Evolutionary conservation across 2,329 filamentous ascomycete species (phyloP), one percentile per base, ranked within the genome.

Genomic region (Aspergillus latus): DNA sequence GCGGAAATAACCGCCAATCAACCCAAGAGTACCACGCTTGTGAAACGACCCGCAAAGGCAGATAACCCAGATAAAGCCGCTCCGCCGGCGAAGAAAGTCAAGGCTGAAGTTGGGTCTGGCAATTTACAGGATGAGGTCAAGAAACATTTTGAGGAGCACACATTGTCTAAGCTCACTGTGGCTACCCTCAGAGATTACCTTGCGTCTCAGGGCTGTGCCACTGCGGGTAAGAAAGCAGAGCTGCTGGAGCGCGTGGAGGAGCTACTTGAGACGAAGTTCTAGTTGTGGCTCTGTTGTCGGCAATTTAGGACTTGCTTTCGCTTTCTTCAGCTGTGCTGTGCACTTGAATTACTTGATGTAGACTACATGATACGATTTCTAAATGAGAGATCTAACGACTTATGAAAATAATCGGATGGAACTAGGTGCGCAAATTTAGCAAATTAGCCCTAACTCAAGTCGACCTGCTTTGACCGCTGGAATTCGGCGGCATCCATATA

Each of bases 181-280:
- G 64, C 72, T 10, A 64, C 74, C 16, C 65, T 82, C 36, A 82
- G 79, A 57, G 74, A 75, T 1, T 82, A 79, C 62, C 65, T 81
- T 15, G 66, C 63, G n/a, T 57, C 65, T 4, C 77, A 79, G 54
- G 74, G 75, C 43, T 67, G 80, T 13, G 66, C 73, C 29, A 64
- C 67, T 8, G 65, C 70, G 21, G 78, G 79, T 2, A 81, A 79
- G 62, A 82, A 82, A 60, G 76, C 73, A 5, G 79, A 81, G 56
- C 68, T 82, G 32, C 68, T 82, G n/a, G 78, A 81, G 39, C 70
- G 74, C 37, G 73, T 82, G 32, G 78, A 82, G 58, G 73, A 74
- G 54, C 75, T 71, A 59, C 77, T 80, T 52, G 78, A 81, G 60
- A 64, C 66, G 46, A 79, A 78, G 57, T 74, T 54, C 66, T 36